Base-by-base conservation (phyloP, 306 rosid species). In the Citrullus mucosospermus region DNA sequence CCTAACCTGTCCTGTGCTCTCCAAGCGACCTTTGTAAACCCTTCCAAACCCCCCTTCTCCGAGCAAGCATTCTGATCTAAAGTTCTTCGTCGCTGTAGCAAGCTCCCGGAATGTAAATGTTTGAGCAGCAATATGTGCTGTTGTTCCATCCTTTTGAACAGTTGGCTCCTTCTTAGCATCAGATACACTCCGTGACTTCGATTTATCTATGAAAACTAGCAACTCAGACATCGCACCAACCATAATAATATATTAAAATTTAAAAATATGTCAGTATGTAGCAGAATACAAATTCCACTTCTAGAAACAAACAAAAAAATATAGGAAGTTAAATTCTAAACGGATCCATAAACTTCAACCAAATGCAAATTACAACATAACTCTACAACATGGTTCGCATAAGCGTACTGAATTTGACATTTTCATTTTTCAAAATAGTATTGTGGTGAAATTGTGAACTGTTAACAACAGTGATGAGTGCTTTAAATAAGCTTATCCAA, bases 21-120 rank as follows among this genome's bases (percentile, higher is more conserved):
- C 99, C 78, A 96, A 88, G 74, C 83, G 97, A 56, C 99, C 99
- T 85, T 96, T 96, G 80, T 96, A 96, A 75, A 96, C 99, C 28
- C 83, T 95, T 14, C 99, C 99, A 80, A 96, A 96, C 22, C 99
- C 99, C 72, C 99, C 99, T 88, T 92, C 99, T 0, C 99, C 99
- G 69, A 96, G 63, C 60, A 96, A 87, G 83, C 89, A 86, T 85
- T 96, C 99, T 39, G 89, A 91, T 86, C 88, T 86, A 75, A 96
- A 96, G 80, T 96, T 92, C 88, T 85, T 91, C 25, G 99, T 96
- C 43, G 99, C 99, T 57, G 96, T 89, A 55, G 98, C 99, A 50
- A 96, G 98, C 87, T 96, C 99, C 60, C 97, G 90, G 83, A 96
- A 96, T 34, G 98, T 91, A 85, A 96, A 96, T 72, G 98, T 96